Evolutionary conservation across 2,329 filamentous ascomycete species (phyloP).

Genomic region (Claviceps sorghi): DNA sequence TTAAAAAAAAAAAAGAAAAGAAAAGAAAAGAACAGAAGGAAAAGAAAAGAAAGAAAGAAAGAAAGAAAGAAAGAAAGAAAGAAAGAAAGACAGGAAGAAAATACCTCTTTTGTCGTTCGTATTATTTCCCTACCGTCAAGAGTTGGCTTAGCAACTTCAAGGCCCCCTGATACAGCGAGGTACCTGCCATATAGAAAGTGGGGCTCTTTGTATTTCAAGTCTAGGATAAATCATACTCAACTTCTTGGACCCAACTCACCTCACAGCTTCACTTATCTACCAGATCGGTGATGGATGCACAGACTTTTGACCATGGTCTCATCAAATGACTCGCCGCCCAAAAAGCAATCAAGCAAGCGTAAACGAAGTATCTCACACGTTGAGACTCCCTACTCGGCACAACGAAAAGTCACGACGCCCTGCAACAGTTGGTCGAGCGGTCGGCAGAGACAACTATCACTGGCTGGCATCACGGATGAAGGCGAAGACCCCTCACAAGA

Average conservation of each 20-base stretch:
- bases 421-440: slow-evolving; percentile 39
- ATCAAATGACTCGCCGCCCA: neutral
- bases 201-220: neutral
- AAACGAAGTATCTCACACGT: neutral
- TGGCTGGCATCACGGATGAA: slow-evolving; percentile 36
- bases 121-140: neutral
- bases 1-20: too few relatives aligned
- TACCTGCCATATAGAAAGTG: neutral
- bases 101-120: too few relatives aligned
- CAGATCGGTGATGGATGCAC: neutral
- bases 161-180: too few relatives aligned
- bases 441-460: slow-evolving; percentile 36
- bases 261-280: neutral
- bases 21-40: too few relatives aligned
- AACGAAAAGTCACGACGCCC: slow-evolving; percentile 33
- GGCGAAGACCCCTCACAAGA: slow-evolving; percentile 28
- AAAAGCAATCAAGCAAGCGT: neutral
- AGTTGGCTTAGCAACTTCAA: too few relatives aligned
- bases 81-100: too few relatives aligned
- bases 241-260: neutral
- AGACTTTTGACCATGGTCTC: neutral
- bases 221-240: neutral
- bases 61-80: too few relatives aligned
- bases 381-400: slow-evolving; percentile 7
- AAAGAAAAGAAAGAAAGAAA: too few relatives aligned